Percentiles rank a stretch among this genome's conserved stretches.
Conservation (phyloP, 1,284 basidiomycete genomes). For the Ustilago shanxiensis region DNA sequence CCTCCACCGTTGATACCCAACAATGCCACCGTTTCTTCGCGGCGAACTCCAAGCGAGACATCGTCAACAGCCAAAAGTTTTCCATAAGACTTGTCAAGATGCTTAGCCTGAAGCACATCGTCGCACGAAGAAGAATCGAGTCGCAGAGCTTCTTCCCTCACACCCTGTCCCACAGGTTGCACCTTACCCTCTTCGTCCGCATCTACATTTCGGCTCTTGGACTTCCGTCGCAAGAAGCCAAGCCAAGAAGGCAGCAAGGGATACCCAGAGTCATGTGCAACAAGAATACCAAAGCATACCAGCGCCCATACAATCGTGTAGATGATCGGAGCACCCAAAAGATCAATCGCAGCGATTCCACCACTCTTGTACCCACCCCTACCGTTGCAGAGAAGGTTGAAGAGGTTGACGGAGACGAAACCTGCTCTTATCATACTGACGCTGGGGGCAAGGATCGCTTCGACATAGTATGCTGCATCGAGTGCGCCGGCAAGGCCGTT, state of each 20-base stretch:
- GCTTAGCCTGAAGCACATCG: slow-evolving; percentile 78
- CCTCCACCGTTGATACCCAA: slow-evolving; percentile 83
- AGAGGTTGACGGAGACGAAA: slow-evolving; percentile 81
- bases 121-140: slow-evolving; percentile 72
- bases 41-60: slow-evolving; percentile 78
- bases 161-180: slow-evolving; percentile 71
- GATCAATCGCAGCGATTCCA: slow-evolving; percentile 71
- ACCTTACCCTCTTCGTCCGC: slow-evolving; percentile 27
- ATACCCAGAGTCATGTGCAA: slow-evolving; percentile 76
- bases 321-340: slow-evolving; percentile 80
- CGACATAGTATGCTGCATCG: slow-evolving; percentile 79
- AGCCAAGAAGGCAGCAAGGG: slow-evolving; percentile 18
- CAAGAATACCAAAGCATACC: slow-evolving; percentile 75
- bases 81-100: slow-evolving; percentile 78
- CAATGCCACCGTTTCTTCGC: slow-evolving; percentile 79
- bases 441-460: slow-evolving; percentile 78
- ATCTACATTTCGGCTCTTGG: background rate
- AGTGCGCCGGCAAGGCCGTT: slow-evolving; percentile 73
- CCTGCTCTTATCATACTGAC: slow-evolving; percentile 79
- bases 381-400: slow-evolving; percentile 80
- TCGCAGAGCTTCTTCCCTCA: slow-evolving; percentile 74
- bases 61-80: slow-evolving; percentile 78
- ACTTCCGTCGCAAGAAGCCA: slow-evolving; percentile 10
- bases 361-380: slow-evolving; percentile 73
- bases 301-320: slow-evolving; percentile 76